Base-by-base conservation (phyloP, 2,329 filamentous ascomycete species). In the Aspergillus pseudonomiae region DNA sequence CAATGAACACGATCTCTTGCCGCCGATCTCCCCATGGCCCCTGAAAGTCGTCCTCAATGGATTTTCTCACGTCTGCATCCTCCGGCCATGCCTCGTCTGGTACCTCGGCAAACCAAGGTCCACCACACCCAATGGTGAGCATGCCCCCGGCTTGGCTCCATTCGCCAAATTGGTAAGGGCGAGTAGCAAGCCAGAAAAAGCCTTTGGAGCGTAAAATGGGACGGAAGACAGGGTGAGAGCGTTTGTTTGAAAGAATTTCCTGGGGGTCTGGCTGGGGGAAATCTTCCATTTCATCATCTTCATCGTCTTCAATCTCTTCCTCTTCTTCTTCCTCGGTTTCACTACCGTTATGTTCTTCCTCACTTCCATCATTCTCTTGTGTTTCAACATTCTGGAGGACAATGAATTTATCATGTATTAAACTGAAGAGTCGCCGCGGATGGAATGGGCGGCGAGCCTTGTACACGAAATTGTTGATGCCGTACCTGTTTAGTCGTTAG, bases 1-100 rank as follows among this genome's bases (percentile, higher is more conserved):
- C 90, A 62, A 93, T 92, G 64, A 92, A 90, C 3, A 92, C 90
- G 7, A 92, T 73, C 73, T 92, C 90, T 72, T 92, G 89, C 2
- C 89, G 81, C 1, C 89, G 82, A 68, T 92, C 90, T 0, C 88
- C 89, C 88, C 89, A 92, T 10, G 78, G 76, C 5, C 76, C 78
- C 34, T 79, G 73, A 59, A 86, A 85, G 62, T 86, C 83, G 36
- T 83, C 78, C 58, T 77, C 73, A 46, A 86, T 84, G 12, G 82
- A 81, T 48, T 78, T 73, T 28, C 78, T 70, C 2, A 85, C 83
- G 14, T 83, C 82, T 30, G 77, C 71, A 64, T 83, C 81, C 12
- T 82, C 81, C 0, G 80, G 82, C 80, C 83, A 84, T 6, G 84
- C 84, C 30, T 84, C 82, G 63, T 79, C 71, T 0, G 83, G 79